Conservation (phyloP, 805 yeast genomes). For the Brettanomyces anomalus region DNA sequence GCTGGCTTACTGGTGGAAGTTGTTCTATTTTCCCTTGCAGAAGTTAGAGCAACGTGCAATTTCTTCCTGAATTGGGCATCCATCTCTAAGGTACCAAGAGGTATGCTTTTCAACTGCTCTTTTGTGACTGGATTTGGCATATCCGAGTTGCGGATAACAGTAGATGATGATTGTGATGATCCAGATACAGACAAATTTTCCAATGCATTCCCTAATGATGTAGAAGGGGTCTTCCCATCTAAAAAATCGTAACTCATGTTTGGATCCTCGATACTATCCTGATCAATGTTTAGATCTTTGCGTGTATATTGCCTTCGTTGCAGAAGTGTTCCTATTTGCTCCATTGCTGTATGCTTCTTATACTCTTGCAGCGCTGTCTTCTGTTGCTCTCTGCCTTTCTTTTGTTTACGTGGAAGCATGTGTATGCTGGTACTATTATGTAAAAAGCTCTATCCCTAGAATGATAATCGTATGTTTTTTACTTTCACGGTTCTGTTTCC, state of each 20-base stretch:
- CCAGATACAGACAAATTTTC: slow-evolving; percentile 10
- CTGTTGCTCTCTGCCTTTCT: no score
- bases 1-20: background rate
- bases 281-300: slow-evolving; percentile 14
- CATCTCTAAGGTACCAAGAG: slow-evolving; percentile 17
- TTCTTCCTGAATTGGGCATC: slow-evolving; percentile 10
- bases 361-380: no score
- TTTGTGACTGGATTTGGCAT: slow-evolving; percentile 6
- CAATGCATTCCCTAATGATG: slow-evolving; percentile 3
- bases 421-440: no score
- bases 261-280: slow-evolving; percentile 14
- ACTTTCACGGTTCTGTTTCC: no score
- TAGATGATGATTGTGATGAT: slow-evolving; percentile 21
- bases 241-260: slow-evolving; percentile 3
- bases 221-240: slow-evolving; percentile 6
- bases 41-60: slow-evolving; percentile 3
- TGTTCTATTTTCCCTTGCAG: background rate
- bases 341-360: no score
- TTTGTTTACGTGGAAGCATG: no score
- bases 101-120: slow-evolving; percentile 7
- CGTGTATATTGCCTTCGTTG: slow-evolving; percentile 13
- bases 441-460: no score
- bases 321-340: background rate
- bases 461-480: no score
- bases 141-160: slow-evolving; percentile 16